A percentile compares a stretch with the other conserved stretches of the same genome.
Evolutionary conservation across 1,284 basidiomycete species (phyloP).

Genomic region (Apiotrichum sp.): DNA sequence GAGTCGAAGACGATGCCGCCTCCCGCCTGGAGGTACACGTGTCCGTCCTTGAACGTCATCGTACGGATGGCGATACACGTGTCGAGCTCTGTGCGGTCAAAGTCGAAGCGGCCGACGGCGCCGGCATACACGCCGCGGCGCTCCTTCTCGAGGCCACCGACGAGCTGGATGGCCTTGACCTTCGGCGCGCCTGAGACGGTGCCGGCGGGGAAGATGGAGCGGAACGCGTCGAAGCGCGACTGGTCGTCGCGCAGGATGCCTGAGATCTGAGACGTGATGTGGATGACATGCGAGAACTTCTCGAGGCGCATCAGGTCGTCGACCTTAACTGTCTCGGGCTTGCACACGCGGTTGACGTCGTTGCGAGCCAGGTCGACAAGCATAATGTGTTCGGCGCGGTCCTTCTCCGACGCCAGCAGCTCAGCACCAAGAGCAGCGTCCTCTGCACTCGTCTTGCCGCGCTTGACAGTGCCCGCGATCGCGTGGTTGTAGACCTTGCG

Average conservation of each 20-base stretch:
- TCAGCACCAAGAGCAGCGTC: slow-evolving; percentile 71
- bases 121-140: slow-evolving; percentile 93
- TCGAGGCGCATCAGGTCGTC: slow-evolving; percentile 92
- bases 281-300: slow-evolving; percentile 97
- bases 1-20: slow-evolving; percentile 98
- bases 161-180: slow-evolving; percentile 94
- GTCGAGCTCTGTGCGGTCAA: slow-evolving; percentile 91
- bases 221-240: slow-evolving; percentile 93
- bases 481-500: slow-evolving; percentile 96
- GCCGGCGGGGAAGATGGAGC: slow-evolving; percentile 97
- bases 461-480: slow-evolving; percentile 88
- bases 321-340: slow-evolving; percentile 90
- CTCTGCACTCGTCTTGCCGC: slow-evolving; percentile 80
- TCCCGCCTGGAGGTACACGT: slow-evolving; percentile 82
- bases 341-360: slow-evolving; percentile 96
- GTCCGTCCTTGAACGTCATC: slow-evolving; percentile 92
- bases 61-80: slow-evolving; percentile 98
- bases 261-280: slow-evolving; percentile 92
- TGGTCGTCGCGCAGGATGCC: slow-evolving; percentile 76
- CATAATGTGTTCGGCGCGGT: slow-evolving; percentile 98
- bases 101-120: slow-evolving; percentile 95
- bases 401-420: slow-evolving; percentile 80
- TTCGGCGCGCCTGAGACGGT: slow-evolving; percentile 99
- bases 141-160: slow-evolving; percentile 81
- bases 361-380: slow-evolving; percentile 98